phyloP scores from a whole-genome alignment of 1,284 basidiomycete genomes.

The Cryptococcus sp. region DNA sequence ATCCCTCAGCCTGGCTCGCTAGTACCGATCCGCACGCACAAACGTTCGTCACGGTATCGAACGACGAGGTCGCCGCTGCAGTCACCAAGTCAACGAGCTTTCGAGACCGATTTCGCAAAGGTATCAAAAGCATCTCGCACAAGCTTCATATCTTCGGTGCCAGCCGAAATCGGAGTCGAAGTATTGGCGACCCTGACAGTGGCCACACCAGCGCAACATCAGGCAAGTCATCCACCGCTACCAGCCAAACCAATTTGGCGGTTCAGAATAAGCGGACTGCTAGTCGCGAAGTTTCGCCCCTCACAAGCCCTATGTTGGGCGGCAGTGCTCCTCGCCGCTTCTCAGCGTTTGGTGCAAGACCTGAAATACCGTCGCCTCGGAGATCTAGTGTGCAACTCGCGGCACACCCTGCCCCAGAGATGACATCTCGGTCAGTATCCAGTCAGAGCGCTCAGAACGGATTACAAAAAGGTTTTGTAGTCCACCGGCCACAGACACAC shows the following conservation, averaged over 20 bases:
- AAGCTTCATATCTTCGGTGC: conserved; percentile 29
- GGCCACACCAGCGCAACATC: conserved; percentile 4
- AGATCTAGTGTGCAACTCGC: conserved; percentile 5
- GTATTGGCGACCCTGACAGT: conserved; percentile 22
- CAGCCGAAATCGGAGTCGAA: conserved; percentile 31
- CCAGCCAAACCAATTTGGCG: conserved; percentile 11
- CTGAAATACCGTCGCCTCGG: conserved; percentile 9
- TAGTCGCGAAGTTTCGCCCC: conserved; percentile 12
- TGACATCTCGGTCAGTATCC: conserved; percentile 6
- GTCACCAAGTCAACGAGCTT: conserved; percentile 50
- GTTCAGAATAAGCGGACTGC: conserved; percentile 7
- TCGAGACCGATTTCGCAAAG: conserved; percentile 32
- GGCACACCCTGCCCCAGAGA: conserved; percentile 6
- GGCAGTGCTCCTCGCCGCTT: conserved; percentile 18
- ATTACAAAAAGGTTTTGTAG: conserved; percentile 14
- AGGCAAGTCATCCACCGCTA: conserved; percentile 9
- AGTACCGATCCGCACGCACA: conserved; percentile 64
- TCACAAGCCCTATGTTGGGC: conserved; percentile 17
- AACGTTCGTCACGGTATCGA: conserved; percentile 64
- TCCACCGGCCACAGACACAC: conserved; percentile 21
- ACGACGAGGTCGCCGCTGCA: conserved; percentile 75
- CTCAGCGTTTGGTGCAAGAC: conserved; percentile 17
- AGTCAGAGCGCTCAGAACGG: conserved; percentile 4
- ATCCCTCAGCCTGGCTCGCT: conserved; percentile 71
- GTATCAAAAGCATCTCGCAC: conserved; percentile 34